Evolutionary conservation across 805 yeast genomes (phyloP).

Genomic region (Metschnikowia koreensis): DNA sequence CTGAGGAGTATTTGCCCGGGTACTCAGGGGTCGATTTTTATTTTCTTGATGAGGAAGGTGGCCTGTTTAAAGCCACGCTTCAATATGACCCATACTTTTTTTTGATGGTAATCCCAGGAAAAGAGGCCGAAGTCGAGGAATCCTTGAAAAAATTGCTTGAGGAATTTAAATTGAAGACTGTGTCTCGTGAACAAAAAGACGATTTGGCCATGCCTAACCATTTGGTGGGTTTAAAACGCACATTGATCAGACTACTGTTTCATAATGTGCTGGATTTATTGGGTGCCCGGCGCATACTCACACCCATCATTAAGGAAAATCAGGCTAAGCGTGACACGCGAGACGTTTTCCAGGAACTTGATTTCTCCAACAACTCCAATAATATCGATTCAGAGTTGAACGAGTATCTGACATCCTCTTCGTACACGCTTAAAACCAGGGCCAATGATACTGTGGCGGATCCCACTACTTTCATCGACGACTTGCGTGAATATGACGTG

Average conservation of each 20-base stretch:
- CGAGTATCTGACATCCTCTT: slow-evolving; percentile 4
- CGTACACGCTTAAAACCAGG: slow-evolving; percentile 2
- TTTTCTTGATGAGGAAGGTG: slow-evolving; percentile 95
- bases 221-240: slow-evolving; percentile 68
- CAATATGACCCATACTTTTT: slow-evolving; percentile 87
- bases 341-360: slow-evolving; percentile 63
- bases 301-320: slow-evolving; percentile 71
- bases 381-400: slow-evolving; percentile 10
- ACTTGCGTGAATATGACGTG: slow-evolving; percentile 90
- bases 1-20: slow-evolving; percentile 60
- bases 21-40: slow-evolving; percentile 90
- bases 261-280: slow-evolving; percentile 71
- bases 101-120: slow-evolving; percentile 58
- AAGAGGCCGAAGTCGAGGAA: slow-evolving; percentile 82
- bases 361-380: slow-evolving; percentile 32
- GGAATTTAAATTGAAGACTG: slow-evolving; percentile 49
- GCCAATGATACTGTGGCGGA: slow-evolving; percentile 32
- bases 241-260: slow-evolving; percentile 66
- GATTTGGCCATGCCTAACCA: slow-evolving; percentile 85
- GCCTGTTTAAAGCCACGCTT: slow-evolving; percentile 82
- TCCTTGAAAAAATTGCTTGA: slow-evolving; percentile 69
- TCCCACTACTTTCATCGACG: slow-evolving; percentile 67
- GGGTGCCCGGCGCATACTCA: slow-evolving; percentile 66
- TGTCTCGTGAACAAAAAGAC: slow-evolving; percentile 62
- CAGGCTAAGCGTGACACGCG: slow-evolving; percentile 57